Evolutionary conservation across 441 rosid genomes (phyloP).

Genomic region (Melianthus villosus): DNA sequence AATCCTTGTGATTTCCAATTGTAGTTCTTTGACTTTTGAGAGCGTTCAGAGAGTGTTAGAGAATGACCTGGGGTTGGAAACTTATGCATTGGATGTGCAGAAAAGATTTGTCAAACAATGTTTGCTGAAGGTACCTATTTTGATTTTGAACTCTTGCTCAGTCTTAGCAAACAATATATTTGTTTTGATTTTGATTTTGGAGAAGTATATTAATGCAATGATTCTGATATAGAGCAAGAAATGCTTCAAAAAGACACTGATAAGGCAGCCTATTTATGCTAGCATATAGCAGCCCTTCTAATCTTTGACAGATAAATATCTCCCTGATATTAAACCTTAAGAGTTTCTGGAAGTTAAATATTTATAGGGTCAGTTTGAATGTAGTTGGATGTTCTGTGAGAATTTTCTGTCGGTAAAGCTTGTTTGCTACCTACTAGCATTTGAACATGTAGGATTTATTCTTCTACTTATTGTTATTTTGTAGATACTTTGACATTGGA

Average conservation of each 20-base stretch:
- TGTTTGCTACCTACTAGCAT: neutral
- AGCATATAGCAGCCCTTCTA: no score
- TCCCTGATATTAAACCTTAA: no score
- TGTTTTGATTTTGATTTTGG: neutral
- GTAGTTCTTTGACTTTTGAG: constrained; percentile 64
- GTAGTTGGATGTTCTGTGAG: no score
- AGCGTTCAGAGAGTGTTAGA: constrained; percentile 71
- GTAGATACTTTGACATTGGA: neutral
- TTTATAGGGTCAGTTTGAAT: no score
- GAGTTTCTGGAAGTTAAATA: no score
- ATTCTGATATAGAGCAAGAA: no score
- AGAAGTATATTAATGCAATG: no score
- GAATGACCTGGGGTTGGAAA: constrained; percentile 54
- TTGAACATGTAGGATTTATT: neutral
- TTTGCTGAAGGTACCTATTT: constrained; percentile 31
- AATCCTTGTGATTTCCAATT: constrained; percentile 7
- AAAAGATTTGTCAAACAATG: constrained; percentile 55
- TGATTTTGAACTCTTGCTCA: neutral
- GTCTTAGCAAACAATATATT: neutral
- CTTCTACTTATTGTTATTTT: neutral
- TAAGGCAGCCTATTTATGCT: no score
- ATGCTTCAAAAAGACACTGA: no score
- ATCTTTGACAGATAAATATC: no score
- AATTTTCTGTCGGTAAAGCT: neutral
- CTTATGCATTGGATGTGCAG: constrained; percentile 48